These are phyloP conservation scores for Plantago elongata DNA, from an alignment of 257 asterid species.

Conservation along the genomic window DNA sequence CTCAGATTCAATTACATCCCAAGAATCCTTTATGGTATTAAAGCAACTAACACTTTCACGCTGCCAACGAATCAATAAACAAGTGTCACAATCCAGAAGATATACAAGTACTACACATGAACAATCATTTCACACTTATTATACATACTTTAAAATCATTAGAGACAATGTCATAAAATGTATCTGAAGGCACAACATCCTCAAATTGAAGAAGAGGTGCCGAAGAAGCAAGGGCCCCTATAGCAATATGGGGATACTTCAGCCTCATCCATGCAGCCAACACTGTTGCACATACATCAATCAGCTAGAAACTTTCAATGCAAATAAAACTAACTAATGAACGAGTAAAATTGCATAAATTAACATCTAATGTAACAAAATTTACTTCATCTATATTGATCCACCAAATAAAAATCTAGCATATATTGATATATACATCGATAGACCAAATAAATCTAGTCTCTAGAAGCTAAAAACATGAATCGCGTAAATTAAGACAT, in stretches of 20 bases:
- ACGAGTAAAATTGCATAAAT: not conserved
- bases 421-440: too few species aligned
- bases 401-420: too few species aligned
- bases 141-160: conserved; percentile 63
- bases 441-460: too few species aligned
- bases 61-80: conserved; percentile 32
- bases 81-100: conserved; percentile 9
- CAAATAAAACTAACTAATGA: too few species aligned
- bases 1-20: conserved; percentile 60
- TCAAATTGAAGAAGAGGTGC: conserved; percentile 93
- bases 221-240: conserved; percentile 96
- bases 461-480: not conserved
- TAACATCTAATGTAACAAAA: not conserved
- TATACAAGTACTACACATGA: conserved; percentile 9
- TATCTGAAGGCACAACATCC: conserved; percentile 73
- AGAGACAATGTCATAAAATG: conserved; percentile 79
- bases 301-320: not conserved
- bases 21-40: conserved; percentile 66
- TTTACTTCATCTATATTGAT: not conserved
- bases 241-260: conserved; percentile 86
- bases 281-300: conserved; percentile 46
- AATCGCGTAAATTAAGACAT: not conserved
- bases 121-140: not conserved
- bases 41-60: conserved; percentile 82
- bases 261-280: conserved; percentile 97